A percentile compares a stretch with the other conserved stretches of the same genome.
phyloP scores from a whole-genome alignment of 345 rosid genomes.

The Zanthoxylum bungeanum region DNA sequence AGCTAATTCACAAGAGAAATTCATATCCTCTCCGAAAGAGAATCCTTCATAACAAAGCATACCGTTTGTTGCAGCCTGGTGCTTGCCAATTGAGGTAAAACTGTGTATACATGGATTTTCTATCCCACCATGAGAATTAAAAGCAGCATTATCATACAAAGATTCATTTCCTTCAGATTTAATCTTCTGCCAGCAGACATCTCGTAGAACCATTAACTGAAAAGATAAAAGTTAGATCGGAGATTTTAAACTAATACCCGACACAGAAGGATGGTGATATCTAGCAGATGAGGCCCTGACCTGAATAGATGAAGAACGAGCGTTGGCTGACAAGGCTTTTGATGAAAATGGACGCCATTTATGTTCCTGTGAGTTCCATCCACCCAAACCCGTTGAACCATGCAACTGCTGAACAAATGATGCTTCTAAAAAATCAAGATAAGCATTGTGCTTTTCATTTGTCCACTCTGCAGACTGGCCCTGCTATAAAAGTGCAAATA shows the following conservation, averaged over 20 bases:
- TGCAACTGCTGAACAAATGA: conserved; percentile 67
- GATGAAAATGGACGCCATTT: conserved; percentile 20
- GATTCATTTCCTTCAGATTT: conserved; percentile 33
- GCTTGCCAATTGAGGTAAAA: conserved; percentile 14
- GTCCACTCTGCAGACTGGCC: conserved; percentile 56
- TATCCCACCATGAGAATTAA: conserved; percentile 24
- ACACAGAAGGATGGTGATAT: not conserved
- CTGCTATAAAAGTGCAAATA: conserved; percentile 24
- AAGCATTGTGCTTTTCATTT: conserved; percentile 62
- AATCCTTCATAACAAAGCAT: conserved; percentile 19
- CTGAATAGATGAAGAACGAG: conserved; percentile 36
- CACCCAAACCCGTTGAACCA: conserved; percentile 20
- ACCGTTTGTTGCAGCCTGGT: not conserved
- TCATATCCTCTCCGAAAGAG: conserved; percentile 18
- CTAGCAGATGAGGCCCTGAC: conserved; percentile 30
- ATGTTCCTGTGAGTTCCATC: conserved; percentile 16
- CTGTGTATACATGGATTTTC: conserved; percentile 18
- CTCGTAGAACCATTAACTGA: conserved; percentile 45
- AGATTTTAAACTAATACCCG: not conserved
- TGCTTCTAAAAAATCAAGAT: conserved; percentile 56
- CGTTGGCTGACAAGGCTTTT: conserved; percentile 17
- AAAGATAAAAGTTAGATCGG: conserved; percentile 13
- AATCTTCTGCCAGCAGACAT: conserved; percentile 38
- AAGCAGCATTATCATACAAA: conserved; percentile 35
- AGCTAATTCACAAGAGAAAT: conserved; percentile 21